phyloP scores from a whole-genome alignment of 768 basidiomycete species.

The Amanita pallidorosea region DNA sequence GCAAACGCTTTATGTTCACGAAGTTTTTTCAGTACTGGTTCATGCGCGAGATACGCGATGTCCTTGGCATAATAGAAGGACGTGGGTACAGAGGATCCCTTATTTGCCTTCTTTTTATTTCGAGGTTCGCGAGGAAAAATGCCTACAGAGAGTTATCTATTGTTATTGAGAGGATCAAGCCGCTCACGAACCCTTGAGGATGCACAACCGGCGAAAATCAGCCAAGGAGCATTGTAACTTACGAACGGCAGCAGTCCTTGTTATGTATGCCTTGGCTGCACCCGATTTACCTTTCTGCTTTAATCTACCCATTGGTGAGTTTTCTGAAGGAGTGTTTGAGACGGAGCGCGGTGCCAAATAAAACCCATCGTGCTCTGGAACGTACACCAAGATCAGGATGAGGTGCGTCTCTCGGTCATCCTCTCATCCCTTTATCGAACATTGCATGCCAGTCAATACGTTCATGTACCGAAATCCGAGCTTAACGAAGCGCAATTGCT shows the following conservation, averaged over 20 bases:
- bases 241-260: slow-evolving; percentile 83
- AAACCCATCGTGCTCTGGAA: slow-evolving; percentile 7
- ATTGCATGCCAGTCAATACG: slow-evolving; percentile 68
- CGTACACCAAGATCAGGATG: slow-evolving; percentile 15
- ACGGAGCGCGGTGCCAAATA: slow-evolving; percentile 15
- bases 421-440: not conserved
- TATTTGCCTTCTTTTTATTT: slow-evolving; percentile 88
- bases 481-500: slow-evolving; percentile 94
- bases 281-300: slow-evolving; percentile 83
- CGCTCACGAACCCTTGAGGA: slow-evolving; percentile 73
- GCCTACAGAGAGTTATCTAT: slow-evolving; percentile 33
- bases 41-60: slow-evolving; percentile 93
- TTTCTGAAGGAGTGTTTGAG: not conserved
- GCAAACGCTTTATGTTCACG: slow-evolving; percentile 98
- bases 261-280: slow-evolving; percentile 86
- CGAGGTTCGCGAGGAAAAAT: slow-evolving; percentile 97
- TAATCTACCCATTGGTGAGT: slow-evolving; percentile 55
- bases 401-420: slow-evolving; percentile 18
- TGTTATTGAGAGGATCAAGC: slow-evolving; percentile 1
- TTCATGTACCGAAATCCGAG: slow-evolving; percentile 93
- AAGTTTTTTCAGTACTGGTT: slow-evolving; percentile 87
- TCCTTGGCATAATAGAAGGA: slow-evolving; percentile 99
- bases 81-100: slow-evolving; percentile 92
- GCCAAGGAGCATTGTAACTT: slow-evolving; percentile 95
- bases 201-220: slow-evolving; percentile 94